Percentiles rank a stretch among this genome's conserved stretches.
phyloP scores from a whole-genome alignment of 495 filamentous ascomycete species.

The Talaromyces liani region DNA sequence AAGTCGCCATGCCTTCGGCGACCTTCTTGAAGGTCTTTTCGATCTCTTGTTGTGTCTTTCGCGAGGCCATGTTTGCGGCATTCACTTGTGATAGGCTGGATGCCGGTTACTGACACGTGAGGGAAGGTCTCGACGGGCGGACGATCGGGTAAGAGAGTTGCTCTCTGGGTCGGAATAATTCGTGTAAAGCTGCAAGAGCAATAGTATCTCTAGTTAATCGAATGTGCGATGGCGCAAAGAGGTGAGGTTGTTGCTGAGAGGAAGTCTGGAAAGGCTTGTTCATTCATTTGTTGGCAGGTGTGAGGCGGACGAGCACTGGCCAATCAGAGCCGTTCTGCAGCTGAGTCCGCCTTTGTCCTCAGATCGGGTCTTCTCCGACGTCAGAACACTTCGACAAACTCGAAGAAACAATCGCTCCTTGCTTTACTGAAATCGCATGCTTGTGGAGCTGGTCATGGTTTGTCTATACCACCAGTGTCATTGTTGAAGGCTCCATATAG shows the following conservation, averaged over 20 bases:
- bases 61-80: conserved; percentile 66
- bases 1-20: conserved; percentile 80
- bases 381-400: background rate
- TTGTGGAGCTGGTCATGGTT: background rate
- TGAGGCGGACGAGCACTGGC: background rate
- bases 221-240: background rate
- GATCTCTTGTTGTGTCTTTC: conserved; percentile 94
- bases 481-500: background rate
- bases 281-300: background rate
- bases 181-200: background rate
- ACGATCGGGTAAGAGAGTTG: background rate
- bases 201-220: background rate
- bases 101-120: background rate
- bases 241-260: background rate
- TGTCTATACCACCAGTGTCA: background rate
- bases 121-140: background rate
- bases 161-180: background rate
- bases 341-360: background rate
- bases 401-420: background rate
- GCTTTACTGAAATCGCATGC: background rate
- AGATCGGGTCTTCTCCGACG: background rate
- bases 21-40: conserved; percentile 99
- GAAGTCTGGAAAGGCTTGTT: background rate
- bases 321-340: conserved; percentile 2
- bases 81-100: conserved; percentile 14